A percentile compares a stretch with the other conserved stretches of the same genome.
These are phyloP conservation scores for Ballota nigra DNA, from an alignment of 257 asterid genomes.

Conservation along the genomic window DNA sequence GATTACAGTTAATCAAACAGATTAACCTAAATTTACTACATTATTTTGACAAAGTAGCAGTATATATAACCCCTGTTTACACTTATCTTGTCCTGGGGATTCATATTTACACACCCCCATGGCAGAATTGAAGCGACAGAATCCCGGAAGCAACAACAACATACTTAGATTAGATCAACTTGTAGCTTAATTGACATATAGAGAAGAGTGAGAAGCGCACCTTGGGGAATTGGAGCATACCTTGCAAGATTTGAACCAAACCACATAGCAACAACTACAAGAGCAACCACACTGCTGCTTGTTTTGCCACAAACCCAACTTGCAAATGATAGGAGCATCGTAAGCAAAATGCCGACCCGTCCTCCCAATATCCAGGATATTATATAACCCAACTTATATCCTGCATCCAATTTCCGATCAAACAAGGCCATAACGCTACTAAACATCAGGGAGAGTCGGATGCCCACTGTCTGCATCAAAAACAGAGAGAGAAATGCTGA, in stretches of 20 bases:
- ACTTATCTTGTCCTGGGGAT: not conserved
- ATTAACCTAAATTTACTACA: not conserved
- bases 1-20: too few relatives aligned
- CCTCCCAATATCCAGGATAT: slow-evolving; percentile 77
- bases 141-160: not conserved
- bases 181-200: slow-evolving; percentile 85
- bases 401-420: slow-evolving; percentile 67
- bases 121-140: not conserved
- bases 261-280: slow-evolving; percentile 76
- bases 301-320: slow-evolving; percentile 88
- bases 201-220: slow-evolving; percentile 78
- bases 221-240: slow-evolving; percentile 75
- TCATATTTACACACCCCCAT: slow-evolving; percentile 29
- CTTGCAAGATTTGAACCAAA: slow-evolving; percentile 70
- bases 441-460: slow-evolving; percentile 56
- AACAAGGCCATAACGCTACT: slow-evolving; percentile 67
- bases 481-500: slow-evolving; percentile 65
- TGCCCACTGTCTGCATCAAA: slow-evolving; percentile 72
- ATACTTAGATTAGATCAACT: slow-evolving; percentile 51
- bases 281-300: slow-evolving; percentile 67
- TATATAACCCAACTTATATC: slow-evolving; percentile 70
- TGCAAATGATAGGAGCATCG: slow-evolving; percentile 60
- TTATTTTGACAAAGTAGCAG: slow-evolving; percentile 10
- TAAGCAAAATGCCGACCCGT: slow-evolving; percentile 65
- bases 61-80: not conserved